Evolutionary conservation across 768 basidiomycete species (phyloP), one percentile per base, ranked within the genome.

Genomic region (Xerocomellus chrysenteron): DNA sequence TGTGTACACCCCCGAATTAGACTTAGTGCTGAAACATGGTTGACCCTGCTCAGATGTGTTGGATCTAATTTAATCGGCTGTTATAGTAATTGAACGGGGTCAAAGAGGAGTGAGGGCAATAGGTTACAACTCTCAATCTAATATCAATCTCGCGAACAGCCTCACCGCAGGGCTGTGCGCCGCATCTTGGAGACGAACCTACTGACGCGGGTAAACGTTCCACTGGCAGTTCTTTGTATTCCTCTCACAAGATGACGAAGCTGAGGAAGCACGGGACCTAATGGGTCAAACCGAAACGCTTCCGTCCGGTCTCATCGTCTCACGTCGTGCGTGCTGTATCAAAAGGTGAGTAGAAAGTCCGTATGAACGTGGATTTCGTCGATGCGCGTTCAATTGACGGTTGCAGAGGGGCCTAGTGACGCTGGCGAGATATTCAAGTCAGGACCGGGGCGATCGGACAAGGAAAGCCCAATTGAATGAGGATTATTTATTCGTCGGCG

Each of bases 91-190:
- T 5, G 26, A 16, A 48, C 37, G 58, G 57, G 54, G 54, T 44
- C 54, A 56, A 51, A 53, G 51, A 41, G 61, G 61, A 43, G 45
- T 46, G 46, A 48, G 57, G 33, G 46, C n/a, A 12, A 47, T 40
- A 52, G 54, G 37, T 36, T 52, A 19, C 52, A 54, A 47, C 52
- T 59, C 30, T 51, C 49, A 45, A 58, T 56, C 60, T 54, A 17
- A 35, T 40, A 59, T 58, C 49, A 63, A 59, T 63, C 55, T 61
- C 28, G 40, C n/a, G 43, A 48, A 52, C 55, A 49, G 47, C 55
- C 55, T 41, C 47, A 11, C 17, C n/a, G 21, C 17, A 55, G 47
- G 54, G 63, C 63, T 61, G 62, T 61, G 54, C 37, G 16, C n/a
- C 51, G 47, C 50, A 33, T 57, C 63, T 12, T 61, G 47, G 63